These are phyloP conservation scores for Isoetes taiwanensis DNA, from an alignment of 75 land plant genomes.

Conservation along the genomic window DNA sequence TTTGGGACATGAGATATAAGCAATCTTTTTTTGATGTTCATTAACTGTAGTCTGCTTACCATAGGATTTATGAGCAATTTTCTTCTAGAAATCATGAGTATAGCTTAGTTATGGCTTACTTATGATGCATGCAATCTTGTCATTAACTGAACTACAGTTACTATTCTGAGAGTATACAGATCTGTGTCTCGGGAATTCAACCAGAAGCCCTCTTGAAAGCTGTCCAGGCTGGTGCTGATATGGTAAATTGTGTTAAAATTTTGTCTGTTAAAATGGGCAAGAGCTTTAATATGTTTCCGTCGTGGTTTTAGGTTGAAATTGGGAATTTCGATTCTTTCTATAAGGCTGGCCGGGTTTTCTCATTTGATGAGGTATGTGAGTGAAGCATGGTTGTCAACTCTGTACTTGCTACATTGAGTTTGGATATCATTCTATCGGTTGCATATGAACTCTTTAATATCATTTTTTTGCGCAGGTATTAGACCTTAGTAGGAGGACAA, in stretches of 20 bases:
- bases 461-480: slow-evolving; percentile 53
- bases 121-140: no score
- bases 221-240: slow-evolving; percentile 81
- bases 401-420: no score
- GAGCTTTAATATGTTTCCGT: neutral
- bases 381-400: neutral
- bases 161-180: no score
- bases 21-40: no score
- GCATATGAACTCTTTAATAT: no score
- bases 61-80: no score
- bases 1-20: no score
- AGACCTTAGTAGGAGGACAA: slow-evolving; percentile 56
- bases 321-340: slow-evolving; percentile 95
- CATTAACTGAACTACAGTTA: no score
- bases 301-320: slow-evolving; percentile 75
- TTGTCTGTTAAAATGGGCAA: neutral
- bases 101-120: no score
- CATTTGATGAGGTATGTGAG: slow-evolving; percentile 51
- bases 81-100: no score
- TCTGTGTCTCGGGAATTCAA: slow-evolving; percentile 77
- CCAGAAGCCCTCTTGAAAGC: slow-evolving; percentile 59
- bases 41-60: no score
- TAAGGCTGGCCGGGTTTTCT: slow-evolving; percentile 46
- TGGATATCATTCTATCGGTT: no score
- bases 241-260: slow-evolving; percentile 31